These are phyloP conservation scores for Fusarium pilosicola DNA, from an alignment of 2,329 filamentous ascomycete genomes.

Conservation along the genomic window DNA sequence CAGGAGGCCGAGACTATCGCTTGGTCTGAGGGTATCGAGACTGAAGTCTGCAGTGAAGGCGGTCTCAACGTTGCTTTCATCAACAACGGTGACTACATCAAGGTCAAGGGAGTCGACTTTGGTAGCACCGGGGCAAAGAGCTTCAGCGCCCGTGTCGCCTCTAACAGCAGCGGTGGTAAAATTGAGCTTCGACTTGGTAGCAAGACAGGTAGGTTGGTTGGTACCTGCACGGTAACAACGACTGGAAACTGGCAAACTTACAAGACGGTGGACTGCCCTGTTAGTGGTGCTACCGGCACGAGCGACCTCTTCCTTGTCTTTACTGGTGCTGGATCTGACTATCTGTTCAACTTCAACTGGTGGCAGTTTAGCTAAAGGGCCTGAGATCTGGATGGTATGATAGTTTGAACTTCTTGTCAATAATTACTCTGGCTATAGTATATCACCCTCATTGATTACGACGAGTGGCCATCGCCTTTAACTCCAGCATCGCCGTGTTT, in stretches of 20 bases:
- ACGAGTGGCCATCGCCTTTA: fast-evolving
- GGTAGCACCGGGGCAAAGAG: neutral
- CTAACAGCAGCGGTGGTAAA: neutral
- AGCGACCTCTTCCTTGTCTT: constrained; percentile 2
- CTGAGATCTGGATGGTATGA: fast-evolving
- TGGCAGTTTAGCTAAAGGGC: neutral
- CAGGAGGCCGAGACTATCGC: constrained; percentile 13
- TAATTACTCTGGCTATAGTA: no score
- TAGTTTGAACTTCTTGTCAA: neutral
- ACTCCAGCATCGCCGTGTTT: fast-evolving
- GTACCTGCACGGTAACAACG: constrained; percentile 4
- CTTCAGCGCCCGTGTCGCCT: constrained; percentile 3
- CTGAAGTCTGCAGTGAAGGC: constrained; percentile 7
- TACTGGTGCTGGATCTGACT: neutral
- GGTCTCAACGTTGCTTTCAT: neutral
- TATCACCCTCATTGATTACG: neutral
- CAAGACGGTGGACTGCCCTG: neutral
- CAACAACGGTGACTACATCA: constrained; percentile 11
- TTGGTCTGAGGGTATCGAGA: constrained; percentile 6
- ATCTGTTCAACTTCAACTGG: constrained; percentile 14
- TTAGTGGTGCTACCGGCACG: neutral
- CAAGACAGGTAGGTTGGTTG: neutral
- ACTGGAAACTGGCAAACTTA: constrained; percentile 11
- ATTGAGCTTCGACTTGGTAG: constrained; percentile 6
- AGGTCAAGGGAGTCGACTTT: constrained; percentile 7